Conservation (phyloP, 148 eudicot species). For the Rhododendron mucronatum region DNA sequence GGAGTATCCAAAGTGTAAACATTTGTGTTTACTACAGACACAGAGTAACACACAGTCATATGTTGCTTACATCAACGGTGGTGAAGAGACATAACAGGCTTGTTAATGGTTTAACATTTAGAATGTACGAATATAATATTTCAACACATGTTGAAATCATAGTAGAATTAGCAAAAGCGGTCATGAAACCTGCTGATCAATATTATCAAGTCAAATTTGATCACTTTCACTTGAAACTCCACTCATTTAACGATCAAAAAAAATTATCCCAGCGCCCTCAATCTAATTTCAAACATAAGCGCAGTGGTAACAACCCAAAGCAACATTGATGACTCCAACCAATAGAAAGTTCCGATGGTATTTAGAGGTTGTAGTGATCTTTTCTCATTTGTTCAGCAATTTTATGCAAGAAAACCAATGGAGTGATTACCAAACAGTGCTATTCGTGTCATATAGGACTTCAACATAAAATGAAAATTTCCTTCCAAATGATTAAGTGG, state of each 20-base stretch:
- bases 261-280: not conserved
- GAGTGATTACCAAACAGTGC: not conserved
- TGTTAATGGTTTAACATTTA: not conserved
- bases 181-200: not conserved
- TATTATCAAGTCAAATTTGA: not conserved
- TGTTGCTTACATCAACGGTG: not conserved
- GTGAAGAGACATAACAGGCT: not conserved
- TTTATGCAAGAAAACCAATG: not conserved
- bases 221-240: not conserved
- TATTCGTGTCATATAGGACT: not conserved
- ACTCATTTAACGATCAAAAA: not conserved
- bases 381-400: not conserved
- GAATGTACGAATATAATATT: not conserved
- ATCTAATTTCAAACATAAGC: not conserved
- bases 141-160: not conserved
- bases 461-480: not conserved
- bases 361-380: not conserved
- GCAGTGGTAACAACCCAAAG: too few relatives aligned
- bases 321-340: not conserved
- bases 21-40: not conserved
- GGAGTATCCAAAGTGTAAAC: not conserved
- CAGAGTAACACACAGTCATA: not conserved
- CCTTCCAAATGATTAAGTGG: not conserved
- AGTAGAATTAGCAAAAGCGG: not conserved
- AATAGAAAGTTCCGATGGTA: not conserved